Percentiles rank a stretch among this genome's conserved stretches.
Evolutionary conservation across 352 stramenopile species (phyloP).

Genomic region (Phytophthora sansomeana): DNA sequence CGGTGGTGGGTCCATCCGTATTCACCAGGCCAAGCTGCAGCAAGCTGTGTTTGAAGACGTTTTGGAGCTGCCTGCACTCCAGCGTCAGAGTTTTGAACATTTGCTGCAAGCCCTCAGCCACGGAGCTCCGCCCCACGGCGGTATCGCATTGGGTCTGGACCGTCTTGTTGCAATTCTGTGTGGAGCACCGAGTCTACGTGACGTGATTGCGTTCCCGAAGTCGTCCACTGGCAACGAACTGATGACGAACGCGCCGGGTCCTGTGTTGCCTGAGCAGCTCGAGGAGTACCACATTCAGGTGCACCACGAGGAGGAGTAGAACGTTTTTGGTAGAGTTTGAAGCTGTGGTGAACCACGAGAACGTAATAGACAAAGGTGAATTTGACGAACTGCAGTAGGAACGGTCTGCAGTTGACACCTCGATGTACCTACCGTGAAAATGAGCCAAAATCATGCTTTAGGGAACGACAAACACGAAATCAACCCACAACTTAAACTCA

Average conservation of each 20-base stretch:
- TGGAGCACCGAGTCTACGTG: conserved; percentile 76
- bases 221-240: conserved; percentile 88
- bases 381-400: neutral
- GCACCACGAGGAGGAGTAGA: conserved; percentile 38
- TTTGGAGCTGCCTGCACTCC: conserved; percentile 66
- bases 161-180: conserved; percentile 87
- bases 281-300: conserved; percentile 84
- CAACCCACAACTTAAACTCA: too few species aligned
- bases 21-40: conserved; percentile 81
- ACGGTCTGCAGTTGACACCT: too few species aligned
- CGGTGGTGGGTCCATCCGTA: conserved; percentile 87
- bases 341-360: neutral
- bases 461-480: too few species aligned
- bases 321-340: neutral
- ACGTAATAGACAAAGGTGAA: conserved; percentile 16
- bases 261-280: conserved; percentile 72
- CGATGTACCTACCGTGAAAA: too few species aligned
- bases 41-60: conserved; percentile 82
- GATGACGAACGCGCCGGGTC: conserved; percentile 83
- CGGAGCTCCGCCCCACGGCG: conserved; percentile 83
- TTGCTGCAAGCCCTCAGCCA: conserved; percentile 81
- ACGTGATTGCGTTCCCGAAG: conserved; percentile 94
- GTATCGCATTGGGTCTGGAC: conserved; percentile 89
- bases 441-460: too few species aligned
- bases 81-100: conserved; percentile 87